These are phyloP conservation scores for Umbelopsis vinacea DNA, from an alignment of 192 early-diverging fungal species.

Conservation along the genomic window DNA sequence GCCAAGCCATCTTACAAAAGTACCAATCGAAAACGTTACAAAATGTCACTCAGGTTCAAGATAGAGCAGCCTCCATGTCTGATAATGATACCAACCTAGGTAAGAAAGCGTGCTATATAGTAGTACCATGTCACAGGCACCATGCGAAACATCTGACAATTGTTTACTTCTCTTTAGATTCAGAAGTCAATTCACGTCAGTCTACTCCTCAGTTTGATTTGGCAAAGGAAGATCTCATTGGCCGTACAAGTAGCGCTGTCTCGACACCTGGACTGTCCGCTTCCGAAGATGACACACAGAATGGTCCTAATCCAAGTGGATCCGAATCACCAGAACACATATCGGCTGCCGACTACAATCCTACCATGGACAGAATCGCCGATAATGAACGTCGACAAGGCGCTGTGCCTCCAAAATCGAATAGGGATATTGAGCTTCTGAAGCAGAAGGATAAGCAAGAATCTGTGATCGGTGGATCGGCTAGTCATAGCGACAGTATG, in stretches of 20 bases:
- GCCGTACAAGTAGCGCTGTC: conserved; percentile 27
- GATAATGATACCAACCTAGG: neutral
- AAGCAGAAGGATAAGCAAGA: conserved; percentile 55
- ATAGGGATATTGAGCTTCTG: conserved; percentile 49
- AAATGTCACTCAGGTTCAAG: neutral
- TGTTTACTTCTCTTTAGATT: conserved; percentile 12
- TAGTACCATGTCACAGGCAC: too few relatives aligned
- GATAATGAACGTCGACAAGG: conserved; percentile 68
- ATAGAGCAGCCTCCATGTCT: neutral
- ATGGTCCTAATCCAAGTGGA: conserved; percentile 32
- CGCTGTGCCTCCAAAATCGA: conserved; percentile 41
- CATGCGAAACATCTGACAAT: neutral
- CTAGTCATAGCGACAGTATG: conserved; percentile 54
- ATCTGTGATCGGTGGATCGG: conserved; percentile 34
- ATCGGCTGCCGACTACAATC: conserved; percentile 82
- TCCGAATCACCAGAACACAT: conserved; percentile 43
- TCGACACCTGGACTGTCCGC: conserved; percentile 33
- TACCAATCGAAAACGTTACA: conserved; percentile 44
- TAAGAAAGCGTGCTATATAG: neutral
- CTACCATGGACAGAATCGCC: conserved; percentile 69
- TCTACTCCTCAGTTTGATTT: conserved; percentile 36
- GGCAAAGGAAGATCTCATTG: conserved; percentile 37
- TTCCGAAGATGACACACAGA: conserved; percentile 26
- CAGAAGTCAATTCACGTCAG: neutral
- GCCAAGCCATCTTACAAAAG: conserved; percentile 76